Conservation (phyloP, 129 eudicot species). For the Ambrosia trifida region DNA sequence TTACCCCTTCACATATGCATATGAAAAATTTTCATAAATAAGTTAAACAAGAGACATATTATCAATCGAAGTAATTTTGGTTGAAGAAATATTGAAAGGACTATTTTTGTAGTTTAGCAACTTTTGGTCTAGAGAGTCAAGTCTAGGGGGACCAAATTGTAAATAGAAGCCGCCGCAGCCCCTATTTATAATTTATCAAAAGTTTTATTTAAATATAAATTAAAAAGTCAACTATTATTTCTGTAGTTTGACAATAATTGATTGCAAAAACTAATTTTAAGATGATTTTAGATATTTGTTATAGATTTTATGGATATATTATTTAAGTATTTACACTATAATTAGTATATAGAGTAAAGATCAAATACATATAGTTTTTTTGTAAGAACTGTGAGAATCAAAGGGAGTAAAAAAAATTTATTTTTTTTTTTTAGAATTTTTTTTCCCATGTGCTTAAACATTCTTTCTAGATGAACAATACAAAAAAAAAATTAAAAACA, state of each 20-base stretch:
- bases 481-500: too few species aligned
- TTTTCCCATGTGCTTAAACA: too few species aligned
- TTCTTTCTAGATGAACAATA: too few species aligned
- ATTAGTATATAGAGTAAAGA: too few species aligned
- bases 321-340: not conserved
- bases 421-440: too few species aligned
- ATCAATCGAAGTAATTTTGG: too few species aligned
- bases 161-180: slow-evolving; percentile 21
- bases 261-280: not conserved
- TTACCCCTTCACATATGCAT: too few species aligned
- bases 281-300: not conserved
- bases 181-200: not conserved
- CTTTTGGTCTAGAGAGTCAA: not conserved
- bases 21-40: too few species aligned
- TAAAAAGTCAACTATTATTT: slow-evolving; percentile 12
- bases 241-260: slow-evolving; percentile 12
- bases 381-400: too few species aligned
- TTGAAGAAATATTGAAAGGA: not conserved
- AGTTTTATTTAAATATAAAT: not conserved
- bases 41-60: too few species aligned
- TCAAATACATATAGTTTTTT: too few species aligned
- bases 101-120: not conserved
- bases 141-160: not conserved
- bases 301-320: not conserved
- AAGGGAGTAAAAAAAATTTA: too few species aligned